These are phyloP conservation scores for Alternaria gansuensis DNA, from an alignment of 2,329 filamentous ascomycete species.

Conservation along the genomic window DNA sequence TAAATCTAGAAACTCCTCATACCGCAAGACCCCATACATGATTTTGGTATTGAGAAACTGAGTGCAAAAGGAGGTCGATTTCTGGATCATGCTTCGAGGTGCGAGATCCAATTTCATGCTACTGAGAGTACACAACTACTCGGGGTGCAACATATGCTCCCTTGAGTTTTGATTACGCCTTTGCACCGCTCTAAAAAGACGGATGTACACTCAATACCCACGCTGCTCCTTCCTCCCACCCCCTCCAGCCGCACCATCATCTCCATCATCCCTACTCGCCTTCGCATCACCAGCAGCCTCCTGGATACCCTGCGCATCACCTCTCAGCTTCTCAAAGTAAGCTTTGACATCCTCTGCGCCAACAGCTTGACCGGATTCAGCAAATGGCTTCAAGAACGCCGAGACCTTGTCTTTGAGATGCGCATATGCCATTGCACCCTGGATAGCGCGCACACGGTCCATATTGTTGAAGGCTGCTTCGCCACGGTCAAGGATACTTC, in stretches of 20 bases:
- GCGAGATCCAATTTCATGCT: background rate
- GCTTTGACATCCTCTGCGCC: conserved; percentile 95
- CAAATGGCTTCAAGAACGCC: conserved; percentile 91
- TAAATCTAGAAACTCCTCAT: background rate
- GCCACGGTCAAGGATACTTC: conserved; percentile 86
- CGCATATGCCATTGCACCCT: conserved; percentile 98
- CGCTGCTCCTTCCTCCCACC: conserved; percentile 52
- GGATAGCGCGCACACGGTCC: conserved; percentile 88
- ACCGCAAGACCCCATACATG: background rate
- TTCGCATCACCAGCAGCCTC: conserved; percentile 47
- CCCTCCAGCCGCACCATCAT: conserved; percentile 32
- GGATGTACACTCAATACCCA: conserved; percentile 43
- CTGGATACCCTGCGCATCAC: conserved; percentile 77
- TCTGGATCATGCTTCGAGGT: background rate
- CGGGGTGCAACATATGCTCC: background rate
- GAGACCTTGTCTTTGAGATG: conserved; percentile 96
- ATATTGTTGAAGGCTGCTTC: conserved; percentile 92
- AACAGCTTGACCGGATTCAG: conserved; percentile 86
- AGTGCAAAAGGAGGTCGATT: background rate
- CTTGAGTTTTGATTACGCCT: background rate
- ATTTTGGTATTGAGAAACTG: background rate
- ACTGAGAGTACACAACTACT: background rate
- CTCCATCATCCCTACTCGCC: conserved; percentile 38
- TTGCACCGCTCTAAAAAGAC: background rate
- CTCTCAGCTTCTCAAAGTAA: conserved; percentile 93